Base-by-base conservation (phyloP, 345 rosid genomes). In the Rhodomyrtus tomentosa region DNA sequence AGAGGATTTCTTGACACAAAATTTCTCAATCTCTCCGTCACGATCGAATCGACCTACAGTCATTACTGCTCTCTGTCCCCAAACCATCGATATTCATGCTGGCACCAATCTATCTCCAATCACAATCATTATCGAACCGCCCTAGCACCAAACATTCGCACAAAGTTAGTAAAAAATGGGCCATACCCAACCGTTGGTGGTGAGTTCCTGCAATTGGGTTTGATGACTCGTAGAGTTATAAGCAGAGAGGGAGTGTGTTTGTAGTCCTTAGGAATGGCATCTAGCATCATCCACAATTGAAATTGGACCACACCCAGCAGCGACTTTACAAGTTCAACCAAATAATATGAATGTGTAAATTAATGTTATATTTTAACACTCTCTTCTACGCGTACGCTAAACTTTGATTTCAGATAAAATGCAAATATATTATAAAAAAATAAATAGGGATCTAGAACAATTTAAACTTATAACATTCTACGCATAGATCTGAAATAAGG, bases 361-460 rank as follows among this genome's bases (percentile, higher is more conserved):
- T 68, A 32, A 59, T 32, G 6, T 7, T 7, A 62, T 62, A 62
- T 62, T 16, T 1, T 6, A 62, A 62, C 12, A 7, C 6, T 32
- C 12, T 29, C 4, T 18, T 4, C 14, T 4, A 4, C 16, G 22
- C 0, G 16, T 18, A 2, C 20, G 11, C 6, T 4, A 32, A 62
- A 62, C 2, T 62, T 62, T 3, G 10, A 8, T 10, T 32, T 2
- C 3, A 62, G 42, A 32, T 1, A 18, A 62, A 3, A 7, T 0
- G 0, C 5, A 32, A 8, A 32, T 68, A 68, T 1, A 59, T 59
- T 14, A 27, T 0, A 59, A 59, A 27, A 7, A 59, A 7, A 8
- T 13, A 59, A 59, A 1, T 4, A 4, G 1, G 0, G 24, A 18
- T 16, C 4, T 0, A 0, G 3, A 16, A 8, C 29, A 2, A 32